Percentiles rank a stretch among this genome's conserved stretches.
These are phyloP conservation scores for Neonectria ditissima DNA, from an alignment of 2,329 filamentous ascomycete species.

Conservation along the genomic window DNA sequence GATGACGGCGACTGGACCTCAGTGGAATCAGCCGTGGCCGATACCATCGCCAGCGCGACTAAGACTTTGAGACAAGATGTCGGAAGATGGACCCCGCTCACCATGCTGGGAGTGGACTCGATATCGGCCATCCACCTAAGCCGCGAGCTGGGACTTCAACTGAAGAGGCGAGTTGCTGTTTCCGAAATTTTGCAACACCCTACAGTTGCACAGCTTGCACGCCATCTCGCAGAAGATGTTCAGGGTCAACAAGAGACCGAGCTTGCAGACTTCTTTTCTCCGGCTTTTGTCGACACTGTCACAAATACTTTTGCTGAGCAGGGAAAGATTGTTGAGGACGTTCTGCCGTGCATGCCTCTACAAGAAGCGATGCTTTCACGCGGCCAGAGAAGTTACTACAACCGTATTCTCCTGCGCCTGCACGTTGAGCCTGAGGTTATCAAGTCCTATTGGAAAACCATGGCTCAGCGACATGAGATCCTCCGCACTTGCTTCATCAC, in stretches of 20 bases:
- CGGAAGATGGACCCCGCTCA: slow-evolving; percentile 76
- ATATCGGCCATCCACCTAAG: slow-evolving; percentile 82
- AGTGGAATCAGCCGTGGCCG: slow-evolving; percentile 67
- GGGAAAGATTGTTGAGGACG: slow-evolving; percentile 57
- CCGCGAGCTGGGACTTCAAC: slow-evolving; percentile 61
- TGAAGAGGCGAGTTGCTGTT: slow-evolving; percentile 68
- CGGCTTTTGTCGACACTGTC: slow-evolving; percentile 44
- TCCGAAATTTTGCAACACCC: slow-evolving; percentile 77
- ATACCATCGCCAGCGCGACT: slow-evolving; percentile 64
- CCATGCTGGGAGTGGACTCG: slow-evolving; percentile 84
- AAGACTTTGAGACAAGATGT: slow-evolving; percentile 60
- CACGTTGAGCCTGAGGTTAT: slow-evolving; percentile 63
- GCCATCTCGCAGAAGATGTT: slow-evolving; percentile 32
- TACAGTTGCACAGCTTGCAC: slow-evolving; percentile 72
- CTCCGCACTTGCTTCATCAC: slow-evolving; percentile 80
- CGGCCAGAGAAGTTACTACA: slow-evolving; percentile 72
- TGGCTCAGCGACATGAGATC: slow-evolving; percentile 78
- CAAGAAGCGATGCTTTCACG: slow-evolving; percentile 86
- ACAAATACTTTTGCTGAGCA: slow-evolving; percentile 47
- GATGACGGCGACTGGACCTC: slow-evolving; percentile 61
- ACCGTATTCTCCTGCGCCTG: slow-evolving; percentile 75
- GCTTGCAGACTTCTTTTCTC: slow-evolving; percentile 41
- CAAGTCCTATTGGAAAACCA: slow-evolving; percentile 69
- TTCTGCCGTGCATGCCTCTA: slow-evolving; percentile 86
- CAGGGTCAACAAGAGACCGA: background rate